Percentiles rank a stretch among this genome's conserved stretches.
These are phyloP conservation scores for Naegleria fowleri DNA, from an alignment of 208 protist species.

Conservation along the genomic window DNA sequence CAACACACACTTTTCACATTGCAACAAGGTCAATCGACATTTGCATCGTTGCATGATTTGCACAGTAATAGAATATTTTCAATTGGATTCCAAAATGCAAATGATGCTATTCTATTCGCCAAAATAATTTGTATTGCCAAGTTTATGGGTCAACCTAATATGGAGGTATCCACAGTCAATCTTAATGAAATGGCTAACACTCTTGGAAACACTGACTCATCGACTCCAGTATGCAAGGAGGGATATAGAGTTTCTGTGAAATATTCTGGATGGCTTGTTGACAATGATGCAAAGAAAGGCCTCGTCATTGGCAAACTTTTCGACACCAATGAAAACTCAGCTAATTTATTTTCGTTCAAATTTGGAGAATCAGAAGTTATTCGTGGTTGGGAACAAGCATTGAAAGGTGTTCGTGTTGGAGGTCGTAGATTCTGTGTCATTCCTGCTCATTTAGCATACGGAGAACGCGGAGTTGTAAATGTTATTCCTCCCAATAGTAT, in stretches of 20 bases:
- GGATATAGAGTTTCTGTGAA: not conserved
- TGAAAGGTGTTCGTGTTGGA: constrained; percentile 25
- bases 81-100: not conserved
- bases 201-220: not conserved
- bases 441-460: constrained; percentile 18
- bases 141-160: not conserved
- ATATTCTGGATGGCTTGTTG: not conserved
- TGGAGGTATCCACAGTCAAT: not conserved
- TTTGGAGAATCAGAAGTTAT: constrained; percentile 29
- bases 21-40: not conserved
- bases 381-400: constrained; percentile 34
- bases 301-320: not conserved
- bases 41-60: not conserved
- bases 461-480: not conserved
- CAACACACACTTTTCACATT: not conserved
- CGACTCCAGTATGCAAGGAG: not conserved
- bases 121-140: not conserved
- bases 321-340: not conserved
- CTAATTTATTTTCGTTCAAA: constrained; percentile 26
- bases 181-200: not conserved
- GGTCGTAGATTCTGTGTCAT: constrained; percentile 21
- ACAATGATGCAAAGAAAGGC: not conserved
- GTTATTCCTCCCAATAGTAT: not conserved
- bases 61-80: not conserved
- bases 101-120: not conserved